Conservation (phyloP, 1,139 yeast species). For the Arxiozyma slooffiae region DNA sequence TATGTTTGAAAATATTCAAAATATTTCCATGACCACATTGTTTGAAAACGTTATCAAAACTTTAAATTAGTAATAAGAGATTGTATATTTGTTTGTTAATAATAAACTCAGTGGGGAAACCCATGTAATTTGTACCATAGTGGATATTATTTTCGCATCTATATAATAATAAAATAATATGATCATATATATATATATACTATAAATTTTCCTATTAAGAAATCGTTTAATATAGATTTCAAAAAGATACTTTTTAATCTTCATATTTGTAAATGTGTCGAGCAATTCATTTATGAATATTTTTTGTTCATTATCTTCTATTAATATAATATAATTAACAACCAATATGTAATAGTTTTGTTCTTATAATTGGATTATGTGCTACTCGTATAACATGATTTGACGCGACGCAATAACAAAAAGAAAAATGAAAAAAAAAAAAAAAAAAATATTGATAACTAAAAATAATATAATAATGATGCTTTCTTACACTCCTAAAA, state of each 20-base stretch:
- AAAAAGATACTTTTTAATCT: too few species aligned
- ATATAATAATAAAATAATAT: too few species aligned
- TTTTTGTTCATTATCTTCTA: background rate
- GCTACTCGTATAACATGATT: background rate
- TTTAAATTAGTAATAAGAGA: slow-evolving; percentile 24
- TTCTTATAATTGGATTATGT: background rate
- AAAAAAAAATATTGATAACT: background rate
- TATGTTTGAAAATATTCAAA: slow-evolving; percentile 64
- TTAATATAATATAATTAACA: background rate
- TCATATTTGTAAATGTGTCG: too few species aligned
- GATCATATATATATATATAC: background rate
- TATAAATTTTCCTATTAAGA: too few species aligned
- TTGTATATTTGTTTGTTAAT: background rate
- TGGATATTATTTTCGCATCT: background rate
- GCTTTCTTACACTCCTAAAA: background rate
- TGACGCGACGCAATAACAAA: slow-evolving; percentile 1
- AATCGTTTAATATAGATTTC: background rate
- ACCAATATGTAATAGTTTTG: background rate
- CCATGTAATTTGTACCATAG: background rate
- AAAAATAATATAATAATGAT: background rate
- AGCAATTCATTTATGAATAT: background rate
- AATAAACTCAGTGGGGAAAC: background rate
- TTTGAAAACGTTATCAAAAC: slow-evolving; percentile 71
- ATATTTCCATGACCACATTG: slow-evolving; percentile 57
- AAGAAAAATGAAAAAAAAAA: background rate